Conservation (phyloP, 169 alveolate genomes). For the Sarcocystis neurona region DNA sequence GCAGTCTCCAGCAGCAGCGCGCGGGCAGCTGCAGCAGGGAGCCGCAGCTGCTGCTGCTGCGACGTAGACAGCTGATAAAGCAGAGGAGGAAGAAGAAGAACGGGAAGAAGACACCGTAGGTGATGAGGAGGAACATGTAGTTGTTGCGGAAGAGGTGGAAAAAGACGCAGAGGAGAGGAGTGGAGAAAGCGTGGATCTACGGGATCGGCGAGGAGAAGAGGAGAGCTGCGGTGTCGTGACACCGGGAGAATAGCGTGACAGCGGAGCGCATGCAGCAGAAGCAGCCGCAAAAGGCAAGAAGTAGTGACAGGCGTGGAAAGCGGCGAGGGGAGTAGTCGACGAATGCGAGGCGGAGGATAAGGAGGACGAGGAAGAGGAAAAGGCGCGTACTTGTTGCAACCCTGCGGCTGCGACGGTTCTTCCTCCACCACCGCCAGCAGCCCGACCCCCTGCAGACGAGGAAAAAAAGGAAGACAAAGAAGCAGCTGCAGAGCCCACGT, state of each 20-base stretch:
- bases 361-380: no score
- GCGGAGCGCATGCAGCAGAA: constrained; percentile 17
- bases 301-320: constrained; percentile 27
- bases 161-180: no score
- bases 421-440: no score
- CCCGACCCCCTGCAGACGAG: no score
- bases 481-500: no score
- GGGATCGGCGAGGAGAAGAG: no score
- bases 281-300: constrained; percentile 51
- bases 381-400: no score
- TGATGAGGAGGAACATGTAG: neutral
- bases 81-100: neutral
- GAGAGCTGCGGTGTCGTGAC: neutral
- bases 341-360: no score
- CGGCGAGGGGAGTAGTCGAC: constrained; percentile 4
- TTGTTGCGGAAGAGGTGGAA: no score
- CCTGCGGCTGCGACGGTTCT: no score
- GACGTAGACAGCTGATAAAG: constrained; percentile 5
- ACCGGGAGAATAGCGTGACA: neutral
- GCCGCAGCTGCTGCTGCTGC: constrained; percentile 29
- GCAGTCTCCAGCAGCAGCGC: constrained; percentile 52
- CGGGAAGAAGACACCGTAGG: neutral
- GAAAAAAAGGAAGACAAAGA: no score
- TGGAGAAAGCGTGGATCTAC: no score
- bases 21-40: constrained; percentile 55